Base-by-base conservation (phyloP, 768 basidiomycete species). In the Tylopilus cervinicoccineus region DNA sequence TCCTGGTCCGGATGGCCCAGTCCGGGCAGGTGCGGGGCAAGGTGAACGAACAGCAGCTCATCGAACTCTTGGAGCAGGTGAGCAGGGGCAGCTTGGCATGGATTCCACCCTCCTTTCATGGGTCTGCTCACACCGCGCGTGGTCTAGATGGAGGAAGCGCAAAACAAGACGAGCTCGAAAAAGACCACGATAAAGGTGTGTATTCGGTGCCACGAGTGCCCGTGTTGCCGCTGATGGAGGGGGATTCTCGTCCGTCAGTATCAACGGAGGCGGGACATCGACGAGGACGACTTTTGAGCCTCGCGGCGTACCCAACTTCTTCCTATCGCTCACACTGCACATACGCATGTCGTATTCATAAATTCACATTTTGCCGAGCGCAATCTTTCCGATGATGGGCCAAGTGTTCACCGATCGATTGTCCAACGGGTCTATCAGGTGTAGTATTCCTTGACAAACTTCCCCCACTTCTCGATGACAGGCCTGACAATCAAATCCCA, bases 51-150 rank as follows among this genome's bases (percentile, higher is more conserved):
- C 70, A 76, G 39, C 89, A 93, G 63, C 75, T 96, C 45, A 90
- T 96, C 55, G 84, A 83, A 40, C 71, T 95, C 29, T 75, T 95
- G 50, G 87, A 94, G 56, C 89, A 95, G 78, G 93, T 86, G 52
- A 54, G 60, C 23, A 27, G 10, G 17, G 6, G 17, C 7, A 16
- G n/a, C 31, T 4, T 6, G 5, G 31, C 14, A 16, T 16, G 14
- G n/a, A 6, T 32, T 5, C 31, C 14, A 5, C 7, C 31, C 31
- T 7, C 31, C 31, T 4, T 32, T 8, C 31, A 24, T 23, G 26
- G n/a, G 19, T 31, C 4, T 23, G 5, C 62, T 59, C 13, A 61
- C 19, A 28, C 8, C 32, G 19, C 17, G 33, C 24, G 28, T 47
- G 28, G n/a, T n/a, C 10, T 52, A 83, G 81, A 76, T 83, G 66